These are phyloP conservation scores for Acephala macrosclerotiorum DNA, from an alignment of 2,329 filamentous ascomycete genomes.

Conservation along the genomic window DNA sequence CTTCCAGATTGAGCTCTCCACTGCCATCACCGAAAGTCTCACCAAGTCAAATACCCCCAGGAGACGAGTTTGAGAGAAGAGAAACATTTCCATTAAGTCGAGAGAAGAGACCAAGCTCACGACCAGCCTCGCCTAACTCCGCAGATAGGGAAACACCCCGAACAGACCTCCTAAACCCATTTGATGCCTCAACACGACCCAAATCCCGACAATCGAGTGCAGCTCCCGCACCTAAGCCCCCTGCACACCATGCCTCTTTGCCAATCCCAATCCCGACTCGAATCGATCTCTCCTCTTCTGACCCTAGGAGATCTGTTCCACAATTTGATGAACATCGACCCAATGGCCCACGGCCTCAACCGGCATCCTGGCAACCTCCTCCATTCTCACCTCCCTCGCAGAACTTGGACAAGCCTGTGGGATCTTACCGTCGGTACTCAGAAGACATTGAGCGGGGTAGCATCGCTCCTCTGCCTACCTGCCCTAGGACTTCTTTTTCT, in stretches of 20 bases:
- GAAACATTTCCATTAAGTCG: conserved; percentile 36
- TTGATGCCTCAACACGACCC: conserved; percentile 30
- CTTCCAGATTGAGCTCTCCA: conserved; percentile 35
- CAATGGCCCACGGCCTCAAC: conserved; percentile 21
- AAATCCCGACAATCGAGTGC: conserved; percentile 32
- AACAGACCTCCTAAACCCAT: conserved; percentile 36
- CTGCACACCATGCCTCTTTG: conserved; percentile 23
- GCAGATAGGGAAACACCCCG: conserved; percentile 28
- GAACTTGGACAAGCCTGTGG: conserved; percentile 49
- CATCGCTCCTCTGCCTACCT: conserved; percentile 66
- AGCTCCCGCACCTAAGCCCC: conserved; percentile 14
- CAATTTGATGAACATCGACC: conserved; percentile 30
- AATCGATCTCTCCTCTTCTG: conserved; percentile 31
- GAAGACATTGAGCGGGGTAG: conserved; percentile 56
- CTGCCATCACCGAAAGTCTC: conserved; percentile 41
- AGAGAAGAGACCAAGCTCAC: conserved; percentile 28
- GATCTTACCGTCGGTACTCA: conserved; percentile 60
- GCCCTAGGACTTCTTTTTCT: conserved; percentile 69
- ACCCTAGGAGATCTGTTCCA: conserved; percentile 28
- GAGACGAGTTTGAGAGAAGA: conserved; percentile 37
- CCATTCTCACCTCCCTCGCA: conserved; percentile 50
- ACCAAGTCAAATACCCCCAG: conserved; percentile 35
- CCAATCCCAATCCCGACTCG: conserved; percentile 38
- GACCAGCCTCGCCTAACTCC: conserved; percentile 39
- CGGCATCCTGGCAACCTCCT: conserved; percentile 52